Conservation (phyloP, 139 green algal genomes). For the Coelastrella sp. region DNA sequence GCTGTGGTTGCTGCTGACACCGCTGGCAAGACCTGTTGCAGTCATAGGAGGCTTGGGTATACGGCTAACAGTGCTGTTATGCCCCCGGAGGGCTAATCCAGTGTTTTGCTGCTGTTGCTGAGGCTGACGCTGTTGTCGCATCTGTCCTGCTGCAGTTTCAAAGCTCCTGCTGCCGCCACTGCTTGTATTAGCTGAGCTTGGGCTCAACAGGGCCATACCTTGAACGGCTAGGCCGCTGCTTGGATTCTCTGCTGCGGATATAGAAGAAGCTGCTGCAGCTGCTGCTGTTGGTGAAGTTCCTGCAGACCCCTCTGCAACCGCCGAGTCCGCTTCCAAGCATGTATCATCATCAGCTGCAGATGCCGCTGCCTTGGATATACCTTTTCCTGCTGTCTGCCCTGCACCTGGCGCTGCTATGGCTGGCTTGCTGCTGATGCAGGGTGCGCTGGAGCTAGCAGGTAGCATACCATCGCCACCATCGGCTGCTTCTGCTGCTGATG, state of each 20-base stretch:
- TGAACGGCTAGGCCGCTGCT: too few relatives aligned
- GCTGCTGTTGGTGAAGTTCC: not conserved
- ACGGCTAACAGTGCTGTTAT: too few relatives aligned
- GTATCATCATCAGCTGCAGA: too few relatives aligned
- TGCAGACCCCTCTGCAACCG: not conserved
- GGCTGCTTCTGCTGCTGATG: not conserved
- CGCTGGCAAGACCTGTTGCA: too few relatives aligned
- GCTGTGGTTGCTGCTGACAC: not conserved
- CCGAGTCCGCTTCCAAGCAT: not conserved
- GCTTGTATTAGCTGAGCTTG: too few relatives aligned
- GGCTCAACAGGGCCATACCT: too few relatives aligned
- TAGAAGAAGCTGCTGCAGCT: constrained; percentile 6
- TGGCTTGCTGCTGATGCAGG: not conserved
- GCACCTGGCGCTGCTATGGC: not conserved
- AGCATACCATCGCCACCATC: not conserved
- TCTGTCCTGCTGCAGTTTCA: not conserved
- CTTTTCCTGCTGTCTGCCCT: not conserved
- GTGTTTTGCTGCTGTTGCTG: not conserved
- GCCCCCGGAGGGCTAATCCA: too few relatives aligned
- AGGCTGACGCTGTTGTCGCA: not conserved
- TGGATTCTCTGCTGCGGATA: not conserved
- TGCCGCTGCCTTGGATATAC: too few relatives aligned
- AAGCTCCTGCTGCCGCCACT: too few relatives aligned
- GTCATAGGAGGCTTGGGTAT: too few relatives aligned
- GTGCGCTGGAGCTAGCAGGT: not conserved